Percentiles rank a stretch among this genome's conserved stretches.
These are phyloP conservation scores for Lycium ferocissimum DNA, from an alignment of 257 asterid species.

Conservation along the genomic window DNA sequence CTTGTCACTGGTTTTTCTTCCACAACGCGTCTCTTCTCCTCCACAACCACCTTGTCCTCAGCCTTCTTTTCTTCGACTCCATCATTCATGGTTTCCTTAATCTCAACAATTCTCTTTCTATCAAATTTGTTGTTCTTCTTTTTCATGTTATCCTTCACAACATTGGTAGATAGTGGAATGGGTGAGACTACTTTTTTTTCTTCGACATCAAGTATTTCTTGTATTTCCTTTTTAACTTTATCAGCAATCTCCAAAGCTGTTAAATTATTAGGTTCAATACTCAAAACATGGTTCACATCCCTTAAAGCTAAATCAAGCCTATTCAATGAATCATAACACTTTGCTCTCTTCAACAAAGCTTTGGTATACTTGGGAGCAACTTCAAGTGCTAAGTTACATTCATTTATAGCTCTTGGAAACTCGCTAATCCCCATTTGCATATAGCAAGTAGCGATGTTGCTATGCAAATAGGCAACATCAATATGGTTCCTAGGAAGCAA, in stretches of 20 bases:
- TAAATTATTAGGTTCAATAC: slow-evolving; percentile 77
- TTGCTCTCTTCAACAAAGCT: slow-evolving; percentile 83
- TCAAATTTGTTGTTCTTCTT: slow-evolving; percentile 65
- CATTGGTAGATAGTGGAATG: slow-evolving; percentile 44
- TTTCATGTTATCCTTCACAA: slow-evolving; percentile 56
- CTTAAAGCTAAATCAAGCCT: slow-evolving; percentile 81
- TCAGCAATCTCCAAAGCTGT: slow-evolving; percentile 81
- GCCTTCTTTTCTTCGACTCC: slow-evolving; percentile 53
- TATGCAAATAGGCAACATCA: slow-evolving; percentile 78
- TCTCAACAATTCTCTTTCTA: slow-evolving; percentile 48
- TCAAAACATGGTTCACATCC: slow-evolving; percentile 74
- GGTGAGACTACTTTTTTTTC: slow-evolving; percentile 59
- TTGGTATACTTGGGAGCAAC: slow-evolving; percentile 88
- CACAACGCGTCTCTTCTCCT: slow-evolving; percentile 65
- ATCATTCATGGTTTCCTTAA: slow-evolving; percentile 35
- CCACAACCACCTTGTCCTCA: slow-evolving; percentile 73
- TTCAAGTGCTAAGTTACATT: slow-evolving; percentile 90
- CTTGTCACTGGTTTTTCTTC: slow-evolving; percentile 64
- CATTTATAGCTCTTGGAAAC: slow-evolving; percentile 80
- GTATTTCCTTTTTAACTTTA: slow-evolving; percentile 54
- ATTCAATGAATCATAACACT: slow-evolving; percentile 75
- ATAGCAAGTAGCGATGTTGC: slow-evolving; percentile 88
- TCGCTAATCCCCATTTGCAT: slow-evolving; percentile 90
- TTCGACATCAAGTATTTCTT: slow-evolving; percentile 54
- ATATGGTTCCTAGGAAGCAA: slow-evolving; percentile 78